phyloP scores from a whole-genome alignment of 345 rosid genomes.

The Dipteronia dyeriana region DNA sequence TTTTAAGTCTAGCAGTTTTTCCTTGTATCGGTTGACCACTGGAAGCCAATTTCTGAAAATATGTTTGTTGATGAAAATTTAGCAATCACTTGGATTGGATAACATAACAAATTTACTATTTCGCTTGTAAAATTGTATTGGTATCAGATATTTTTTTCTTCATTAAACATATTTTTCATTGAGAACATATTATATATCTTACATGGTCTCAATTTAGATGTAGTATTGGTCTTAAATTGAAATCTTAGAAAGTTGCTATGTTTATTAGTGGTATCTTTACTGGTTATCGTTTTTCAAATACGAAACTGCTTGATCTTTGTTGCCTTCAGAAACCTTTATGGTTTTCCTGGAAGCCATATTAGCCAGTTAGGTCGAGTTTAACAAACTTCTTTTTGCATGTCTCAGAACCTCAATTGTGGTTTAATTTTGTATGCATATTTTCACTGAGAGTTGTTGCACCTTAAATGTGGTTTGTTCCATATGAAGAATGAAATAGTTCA shows the following conservation, averaged over 20 bases:
- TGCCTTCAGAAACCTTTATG: background rate
- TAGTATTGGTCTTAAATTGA: no score
- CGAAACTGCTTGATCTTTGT: no score
- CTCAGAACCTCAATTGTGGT: background rate
- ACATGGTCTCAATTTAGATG: no score
- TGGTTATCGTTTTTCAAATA: no score
- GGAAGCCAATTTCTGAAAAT: background rate
- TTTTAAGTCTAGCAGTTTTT: background rate
- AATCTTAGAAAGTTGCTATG: no score
- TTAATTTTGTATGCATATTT: background rate
- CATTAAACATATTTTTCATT: no score
- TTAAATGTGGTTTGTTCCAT: background rate
- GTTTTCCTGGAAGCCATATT: background rate
- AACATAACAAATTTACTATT: background rate
- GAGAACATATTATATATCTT: no score
- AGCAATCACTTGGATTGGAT: background rate
- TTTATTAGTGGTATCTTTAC: no score
- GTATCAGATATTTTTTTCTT: no score
- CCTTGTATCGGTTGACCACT: background rate
- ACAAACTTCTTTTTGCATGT: background rate
- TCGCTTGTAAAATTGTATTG: background rate
- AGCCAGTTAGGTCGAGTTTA: background rate
- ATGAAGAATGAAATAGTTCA: background rate
- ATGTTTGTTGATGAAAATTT: background rate
- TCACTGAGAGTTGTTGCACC: background rate